A percentile compares a stretch with the other conserved stretches of the same genome.
phyloP scores from a whole-genome alignment of 83 land plant species.

The Picea abies region DNA sequence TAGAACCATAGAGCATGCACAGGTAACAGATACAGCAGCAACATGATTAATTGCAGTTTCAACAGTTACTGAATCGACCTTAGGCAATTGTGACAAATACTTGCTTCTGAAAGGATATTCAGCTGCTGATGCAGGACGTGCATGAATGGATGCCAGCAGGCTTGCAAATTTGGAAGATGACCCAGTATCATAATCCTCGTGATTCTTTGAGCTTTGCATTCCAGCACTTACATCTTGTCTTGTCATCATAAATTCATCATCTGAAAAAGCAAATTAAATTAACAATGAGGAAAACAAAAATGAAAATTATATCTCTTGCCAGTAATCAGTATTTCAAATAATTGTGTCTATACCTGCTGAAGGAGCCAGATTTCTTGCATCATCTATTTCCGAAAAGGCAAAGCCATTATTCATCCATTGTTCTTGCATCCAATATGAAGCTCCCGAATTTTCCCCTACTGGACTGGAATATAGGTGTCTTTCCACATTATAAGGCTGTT shows the following conservation, averaged over 20 bases:
- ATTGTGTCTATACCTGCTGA: not conserved
- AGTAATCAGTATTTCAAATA: not conserved
- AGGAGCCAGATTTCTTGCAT: not conserved
- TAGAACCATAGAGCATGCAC: not conserved
- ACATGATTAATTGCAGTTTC: not conserved
- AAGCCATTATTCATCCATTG: not conserved
- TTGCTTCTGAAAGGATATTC: not conserved
- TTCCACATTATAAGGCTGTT: conserved; percentile 3
- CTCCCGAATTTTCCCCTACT: not conserved
- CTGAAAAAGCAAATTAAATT: not conserved
- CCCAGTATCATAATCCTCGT: not conserved
- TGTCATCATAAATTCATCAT: not conserved
- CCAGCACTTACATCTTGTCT: not conserved
- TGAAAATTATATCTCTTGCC: not conserved
- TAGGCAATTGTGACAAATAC: not conserved
- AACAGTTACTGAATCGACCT: not conserved
- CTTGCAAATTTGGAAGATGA: not conserved
- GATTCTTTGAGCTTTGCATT: not conserved
- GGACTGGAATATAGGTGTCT: not conserved
- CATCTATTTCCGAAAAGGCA: not conserved
- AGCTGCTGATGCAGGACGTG: conserved; percentile 15
- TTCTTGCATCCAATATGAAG: not conserved
- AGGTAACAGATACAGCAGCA: not conserved
- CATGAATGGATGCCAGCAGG: conserved; percentile 1
- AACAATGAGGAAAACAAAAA: not conserved